Percentiles rank a stretch among this genome's conserved stretches.
Evolutionary conservation across 352 stramenopile species (phyloP).

Genomic region (Aphanomyces astaci): DNA sequence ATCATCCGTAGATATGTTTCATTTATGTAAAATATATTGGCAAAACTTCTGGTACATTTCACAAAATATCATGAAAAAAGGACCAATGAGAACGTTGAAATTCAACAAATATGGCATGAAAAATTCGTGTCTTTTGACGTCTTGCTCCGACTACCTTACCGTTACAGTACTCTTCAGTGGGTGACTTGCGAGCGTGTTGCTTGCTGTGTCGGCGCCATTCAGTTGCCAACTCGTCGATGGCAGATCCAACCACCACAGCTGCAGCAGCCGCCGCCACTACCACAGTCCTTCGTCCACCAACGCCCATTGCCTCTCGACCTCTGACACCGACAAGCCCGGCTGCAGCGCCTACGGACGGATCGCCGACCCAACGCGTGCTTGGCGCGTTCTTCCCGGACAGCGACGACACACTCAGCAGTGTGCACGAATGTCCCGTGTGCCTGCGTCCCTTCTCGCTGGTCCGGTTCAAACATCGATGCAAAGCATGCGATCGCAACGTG

Average conservation of each 20-base stretch:
- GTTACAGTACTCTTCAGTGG: no score
- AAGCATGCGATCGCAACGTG: conserved; percentile 56
- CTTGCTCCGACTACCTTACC: no score
- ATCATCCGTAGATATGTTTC: no score
- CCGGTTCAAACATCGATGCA: conserved; percentile 73
- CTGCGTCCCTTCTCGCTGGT: conserved; percentile 41
- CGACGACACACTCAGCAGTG: neutral
- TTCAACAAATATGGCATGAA: no score
- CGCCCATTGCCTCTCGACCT: neutral
- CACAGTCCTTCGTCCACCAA: neutral
- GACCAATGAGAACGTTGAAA: no score
- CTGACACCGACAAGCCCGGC: conserved; percentile 1
- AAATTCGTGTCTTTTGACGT: no score
- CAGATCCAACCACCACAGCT: neutral
- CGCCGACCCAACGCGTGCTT: neutral
- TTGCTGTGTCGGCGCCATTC: neutral
- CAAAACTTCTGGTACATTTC: no score
- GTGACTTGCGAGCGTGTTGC: neutral
- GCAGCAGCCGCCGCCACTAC: neutral
- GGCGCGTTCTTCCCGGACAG: conserved; percentile 3
- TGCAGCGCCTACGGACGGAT: neutral
- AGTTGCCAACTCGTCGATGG: neutral
- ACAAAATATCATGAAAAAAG: no score
- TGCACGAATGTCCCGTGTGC: conserved; percentile 18
- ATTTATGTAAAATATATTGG: no score